Base-by-base conservation (phyloP, 164 flowering plant genomes). In the Litsea cubeba region DNA sequence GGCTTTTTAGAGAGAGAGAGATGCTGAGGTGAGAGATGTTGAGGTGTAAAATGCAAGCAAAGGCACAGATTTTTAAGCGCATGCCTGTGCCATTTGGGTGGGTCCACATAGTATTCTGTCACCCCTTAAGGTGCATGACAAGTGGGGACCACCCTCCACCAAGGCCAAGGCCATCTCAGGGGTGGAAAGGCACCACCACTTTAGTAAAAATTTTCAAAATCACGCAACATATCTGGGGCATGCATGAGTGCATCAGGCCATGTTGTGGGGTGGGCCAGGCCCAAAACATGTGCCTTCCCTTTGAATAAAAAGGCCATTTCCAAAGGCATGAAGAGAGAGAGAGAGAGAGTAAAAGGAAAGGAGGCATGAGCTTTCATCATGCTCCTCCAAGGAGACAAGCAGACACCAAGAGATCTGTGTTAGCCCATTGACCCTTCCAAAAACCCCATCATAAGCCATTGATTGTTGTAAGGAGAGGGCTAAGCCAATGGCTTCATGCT, bases 361-460 rank as follows among this genome's bases (percentile, higher is more conserved):
- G 69, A 46, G 46, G 8, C 24, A 73, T 77, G 76, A 63, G 75
- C 30, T 62, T 8, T 40, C 46, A 40, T 67, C 75, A 70, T 73
- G 70, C 78, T 67, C 66, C 70, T 51, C 35, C 17, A 72, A 30
- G 85, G 86, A 81, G 87, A 82, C 87, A 84, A 78, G 76, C 74
- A 84, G 74, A 83, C 83, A 83, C 78, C 86, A 76, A 83, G 72
- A 62, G 84, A 81, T 82, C 76, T 84, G 81, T 81, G 80, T 79
- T 12, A 54, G 78, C 46, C 81, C 81, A 84, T 82, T 82, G 87
- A 86, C 83, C 77, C 79, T 57, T 70, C 68, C 24, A 24, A 28
- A 24, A 28, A 62, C 5, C 66, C 78, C 85, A 85, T 80, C 84
- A 83, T 82, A 69, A 77, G 73, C 77, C 82, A 82, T 79, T 79